Base-by-base conservation (phyloP, 2,329 filamentous ascomycete genomes). In the Pleurostoma richardsiae region DNA sequence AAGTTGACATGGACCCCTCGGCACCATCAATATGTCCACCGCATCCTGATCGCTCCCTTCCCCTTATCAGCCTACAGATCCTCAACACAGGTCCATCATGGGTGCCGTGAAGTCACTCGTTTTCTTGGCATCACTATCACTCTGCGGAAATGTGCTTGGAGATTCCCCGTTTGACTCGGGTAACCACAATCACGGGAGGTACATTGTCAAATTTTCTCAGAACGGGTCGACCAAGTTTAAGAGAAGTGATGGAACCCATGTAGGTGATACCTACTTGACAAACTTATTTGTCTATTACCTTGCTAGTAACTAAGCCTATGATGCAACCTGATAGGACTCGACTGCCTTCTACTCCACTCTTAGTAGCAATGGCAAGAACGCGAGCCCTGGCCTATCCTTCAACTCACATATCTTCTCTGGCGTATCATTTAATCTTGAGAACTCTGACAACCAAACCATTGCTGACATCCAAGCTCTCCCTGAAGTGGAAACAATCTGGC, bases 361-460 rank as follows among this genome's bases (percentile, higher is more conserved):
- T 36, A 8, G n/a, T 8, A n/a, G n/a, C 8, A n/a, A 8, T 36
- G 33, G 33, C 8, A 36, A 36, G 8, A 36, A n/a, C 33, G 33
- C 33, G n/a, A n/a, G 8, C 33, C 38, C 43, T 5, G 43, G 33
- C 3, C 36, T 45, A 29, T 40, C 31, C 39, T 52, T 52, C 40
- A 43, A 49, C 33, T 52, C 53, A 10, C 29, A 31, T 10, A 27
- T 53, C 29, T 54, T 53, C 38, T 38, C 42, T 6, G 52, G 52
- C 29, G 51, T 53, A 4, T 54, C 52, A 2, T 54, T 54, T 31
- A 40, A 48, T 28, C 43, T 54, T 2, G 30, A 40, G 4, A 43
- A 45, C 8, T 42, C 39, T 30, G 29, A 31, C 41, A 47, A 45
- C 30, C 10, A 43, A 28, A 47, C 39, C 1, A 26, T 54, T 3